phyloP scores from a whole-genome alignment of 1,284 basidiomycete species.

The Ustilago hordei region DNA sequence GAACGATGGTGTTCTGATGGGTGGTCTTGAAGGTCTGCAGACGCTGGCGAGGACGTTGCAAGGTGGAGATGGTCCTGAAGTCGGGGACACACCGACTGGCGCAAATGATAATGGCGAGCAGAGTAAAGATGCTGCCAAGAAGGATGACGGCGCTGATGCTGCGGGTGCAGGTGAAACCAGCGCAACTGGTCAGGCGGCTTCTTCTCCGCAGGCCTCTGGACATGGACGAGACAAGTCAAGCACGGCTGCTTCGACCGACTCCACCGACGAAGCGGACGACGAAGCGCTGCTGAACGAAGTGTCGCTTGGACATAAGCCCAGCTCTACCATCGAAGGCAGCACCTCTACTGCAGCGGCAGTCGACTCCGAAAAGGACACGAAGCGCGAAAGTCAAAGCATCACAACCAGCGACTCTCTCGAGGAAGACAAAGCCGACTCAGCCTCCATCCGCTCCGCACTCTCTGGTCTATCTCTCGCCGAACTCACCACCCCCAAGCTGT shows the following conservation, averaged over 20 bases:
- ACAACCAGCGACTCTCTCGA: constrained; percentile 35
- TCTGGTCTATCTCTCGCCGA: constrained; percentile 64
- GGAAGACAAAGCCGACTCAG: constrained; percentile 35
- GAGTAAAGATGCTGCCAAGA: constrained; percentile 1
- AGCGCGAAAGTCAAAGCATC: constrained; percentile 18
- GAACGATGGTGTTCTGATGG: constrained; percentile 59
- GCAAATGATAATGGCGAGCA: constrained; percentile 12
- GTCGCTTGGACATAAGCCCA: constrained; percentile 41
- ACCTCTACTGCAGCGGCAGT: constrained; percentile 2
- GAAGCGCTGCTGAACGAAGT: constrained; percentile 63
- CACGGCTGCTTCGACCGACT: constrained; percentile 44
- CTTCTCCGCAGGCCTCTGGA: constrained; percentile 1
- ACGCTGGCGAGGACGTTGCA: constrained; percentile 63
- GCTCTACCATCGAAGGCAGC: constrained; percentile 3
- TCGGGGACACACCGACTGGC: constrained; percentile 30
- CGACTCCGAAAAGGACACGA: constrained; percentile 13
- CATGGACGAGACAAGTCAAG: constrained; percentile 51
- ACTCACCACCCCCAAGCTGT: constrained; percentile 52
- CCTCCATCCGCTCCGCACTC: constrained; percentile 56
- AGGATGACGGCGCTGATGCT: not conserved
- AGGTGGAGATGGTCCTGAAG: constrained; percentile 53
- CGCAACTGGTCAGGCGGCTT: not conserved
- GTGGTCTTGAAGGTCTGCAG: constrained; percentile 69
- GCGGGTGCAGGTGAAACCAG: not conserved
- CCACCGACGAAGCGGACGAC: constrained; percentile 61